Conservation (phyloP, 306 rosid species). For the Styphnolobium japonicum region DNA sequence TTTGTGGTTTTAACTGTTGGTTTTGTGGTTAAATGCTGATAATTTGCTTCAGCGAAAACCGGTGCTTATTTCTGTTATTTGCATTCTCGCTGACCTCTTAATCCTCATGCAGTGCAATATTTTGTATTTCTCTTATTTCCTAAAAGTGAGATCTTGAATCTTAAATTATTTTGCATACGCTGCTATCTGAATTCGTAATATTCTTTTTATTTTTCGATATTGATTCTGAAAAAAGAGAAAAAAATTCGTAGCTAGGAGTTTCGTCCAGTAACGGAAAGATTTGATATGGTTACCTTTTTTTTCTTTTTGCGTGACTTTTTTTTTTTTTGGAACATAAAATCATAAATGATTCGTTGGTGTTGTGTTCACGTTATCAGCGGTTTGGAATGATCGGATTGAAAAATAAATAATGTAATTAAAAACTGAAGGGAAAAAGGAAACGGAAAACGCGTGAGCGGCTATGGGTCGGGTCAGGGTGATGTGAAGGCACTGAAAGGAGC, state of each 20-base stretch:
- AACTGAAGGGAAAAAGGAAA: background rate
- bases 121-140: background rate
- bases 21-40: background rate
- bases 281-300: background rate
- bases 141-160: too few species aligned
- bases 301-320: background rate
- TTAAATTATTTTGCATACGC: too few species aligned
- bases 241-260: background rate
- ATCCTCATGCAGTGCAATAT: background rate
- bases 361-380: background rate
- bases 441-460: conserved; percentile 38
- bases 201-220: background rate
- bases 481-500: conserved; percentile 10
- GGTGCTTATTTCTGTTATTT: background rate
- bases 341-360: background rate
- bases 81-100: background rate
- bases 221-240: background rate
- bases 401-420: background rate
- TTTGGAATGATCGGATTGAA: background rate
- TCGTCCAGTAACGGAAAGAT: background rate
- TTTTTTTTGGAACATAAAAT: background rate
- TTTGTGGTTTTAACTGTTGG: background rate
- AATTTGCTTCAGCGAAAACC: background rate
- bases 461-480: background rate
- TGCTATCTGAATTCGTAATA: background rate